Base-by-base conservation (phyloP, 208 protist species). In the Acanthamoeba healyi region DNA sequence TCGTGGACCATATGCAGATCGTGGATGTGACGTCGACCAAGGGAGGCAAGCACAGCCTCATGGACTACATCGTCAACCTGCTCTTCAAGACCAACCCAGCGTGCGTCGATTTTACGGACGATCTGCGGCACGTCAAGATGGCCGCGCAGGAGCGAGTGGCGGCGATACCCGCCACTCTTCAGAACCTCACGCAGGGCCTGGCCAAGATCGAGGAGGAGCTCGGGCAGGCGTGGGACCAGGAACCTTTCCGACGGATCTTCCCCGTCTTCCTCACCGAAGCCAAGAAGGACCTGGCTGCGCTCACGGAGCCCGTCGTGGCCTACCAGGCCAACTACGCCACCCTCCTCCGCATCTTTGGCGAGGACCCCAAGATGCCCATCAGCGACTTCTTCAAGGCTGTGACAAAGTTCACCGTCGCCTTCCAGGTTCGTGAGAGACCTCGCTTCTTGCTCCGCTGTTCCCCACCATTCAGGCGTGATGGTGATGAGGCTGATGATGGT, bases 281-380 rank as follows among this genome's bases (percentile, higher is more conserved):
- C 32, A 65, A 67, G 82, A 90, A 67, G 56, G 49, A 90, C n/a
- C 24, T 90, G 15, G 10, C 29, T 19, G 51, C 82, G 14, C 56
- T 90, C 19, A 90, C 36, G 51, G 82, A 90, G 42, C 82, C 82
- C 17, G 82, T 90, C 32, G 19, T 29, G 34, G 19, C 0, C 5
- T 90, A 90, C 82, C 82, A 90, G 36, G 32, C 15, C 38, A 65
- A 90, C 49, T 90, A 90, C 38, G 24, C 56, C 38, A 19, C 82
- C 4, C 56, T 90, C 22, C 82, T 90, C 56, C 46, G 56, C 54
- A 46, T 67, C 49, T 90, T 90, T 24, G 82, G 54, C 40, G 82
- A 90, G 29, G 82, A 90, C 40, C 22, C 49, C 54, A 90, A 90
- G 51, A 90, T 36, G n/a, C 49, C 82, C 82, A 90, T 90, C 40